Percentiles rank a stretch among this genome's conserved stretches.
Evolutionary conservation across 73 alveolate species (phyloP).

Genomic region (Tetrahymena thermophila): DNA sequence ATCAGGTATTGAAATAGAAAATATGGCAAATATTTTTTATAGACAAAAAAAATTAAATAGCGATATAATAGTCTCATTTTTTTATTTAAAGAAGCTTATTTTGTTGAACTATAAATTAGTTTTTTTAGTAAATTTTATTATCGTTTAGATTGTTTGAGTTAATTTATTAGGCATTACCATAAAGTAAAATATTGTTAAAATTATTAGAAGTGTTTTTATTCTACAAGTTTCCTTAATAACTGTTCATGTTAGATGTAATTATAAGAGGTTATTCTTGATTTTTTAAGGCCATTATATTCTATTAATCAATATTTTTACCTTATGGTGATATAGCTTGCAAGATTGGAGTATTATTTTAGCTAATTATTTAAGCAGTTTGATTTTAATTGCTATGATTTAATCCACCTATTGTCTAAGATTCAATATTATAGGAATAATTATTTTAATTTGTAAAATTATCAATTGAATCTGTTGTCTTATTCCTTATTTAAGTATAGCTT

Average conservation of each 20-base stretch:
- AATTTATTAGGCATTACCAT: not conserved
- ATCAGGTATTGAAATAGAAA: no score
- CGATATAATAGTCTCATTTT: not conserved
- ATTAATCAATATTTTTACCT: not conserved
- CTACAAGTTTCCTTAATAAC: not conserved
- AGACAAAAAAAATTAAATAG: not conserved
- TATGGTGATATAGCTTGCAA: not conserved
- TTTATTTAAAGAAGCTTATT: not conserved
- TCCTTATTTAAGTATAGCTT: not conserved
- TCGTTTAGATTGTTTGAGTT: not conserved
- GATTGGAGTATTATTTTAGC: not conserved
- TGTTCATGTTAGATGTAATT: not conserved
- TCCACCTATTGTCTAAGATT: not conserved
- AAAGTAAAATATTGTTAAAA: not conserved
- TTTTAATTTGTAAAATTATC: not conserved
- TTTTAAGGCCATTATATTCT: not conserved
- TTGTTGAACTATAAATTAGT: not conserved
- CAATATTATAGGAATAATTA: not conserved
- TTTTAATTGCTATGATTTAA: not conserved
- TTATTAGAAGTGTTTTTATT: not conserved
- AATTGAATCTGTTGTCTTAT: not conserved
- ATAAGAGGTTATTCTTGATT: not conserved
- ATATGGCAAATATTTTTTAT: not conserved
- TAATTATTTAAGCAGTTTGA: no score
- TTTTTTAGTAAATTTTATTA: not conserved